Base-by-base conservation (phyloP, 2,329 filamentous ascomycete species). In the Penicillium concentricum region DNA sequence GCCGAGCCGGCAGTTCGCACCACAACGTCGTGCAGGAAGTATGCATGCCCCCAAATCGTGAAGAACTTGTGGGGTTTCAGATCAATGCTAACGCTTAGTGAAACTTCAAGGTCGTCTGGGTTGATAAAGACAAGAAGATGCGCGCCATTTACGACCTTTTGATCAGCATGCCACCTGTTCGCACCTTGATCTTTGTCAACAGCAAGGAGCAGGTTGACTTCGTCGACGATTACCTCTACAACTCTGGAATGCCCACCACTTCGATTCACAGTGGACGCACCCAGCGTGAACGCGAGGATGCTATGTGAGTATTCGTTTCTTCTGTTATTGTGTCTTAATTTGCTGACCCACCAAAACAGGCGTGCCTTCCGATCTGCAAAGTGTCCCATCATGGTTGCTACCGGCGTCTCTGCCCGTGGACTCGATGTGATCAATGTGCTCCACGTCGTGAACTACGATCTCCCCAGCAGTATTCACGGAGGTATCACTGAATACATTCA, bases 401-500 rank as follows among this genome's bases (percentile, higher is more conserved):
- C 93, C 22, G 91, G 90, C 46, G 84, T 99, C 50, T 87, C 89
- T 50, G 90, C 91, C 69, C 91, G 94, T 66, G 94, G 94, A 7
- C 87, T 97, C 34, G 92, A 97, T 65, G 88, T 97, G 35, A 85
- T 85, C 56, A 91, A 94, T 62, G 88, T 97, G 6, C 86, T 87
- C 79, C 91, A 96, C 62, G 89, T 99, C 58, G 88, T 99, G 81
- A 97, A 99, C 76, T 97, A 87, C 66, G 92, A 97, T 59, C 79
- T 97, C 2, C 93, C 93, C 0, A 86, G 81, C 5, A 76, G 81
- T 42, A 79, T 85, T 0, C 83, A 93, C 65, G 92, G 91, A n/a
- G 93, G 92, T 2, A 96, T 97, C 54, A 87, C 90, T 47, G 94
- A 97, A 72, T 99, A 97, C 67, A 87, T 89, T 26, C 94, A 99